Conservation (phyloP, 495 filamentous ascomycete genomes). For the Eremomyces bilateralis region DNA sequence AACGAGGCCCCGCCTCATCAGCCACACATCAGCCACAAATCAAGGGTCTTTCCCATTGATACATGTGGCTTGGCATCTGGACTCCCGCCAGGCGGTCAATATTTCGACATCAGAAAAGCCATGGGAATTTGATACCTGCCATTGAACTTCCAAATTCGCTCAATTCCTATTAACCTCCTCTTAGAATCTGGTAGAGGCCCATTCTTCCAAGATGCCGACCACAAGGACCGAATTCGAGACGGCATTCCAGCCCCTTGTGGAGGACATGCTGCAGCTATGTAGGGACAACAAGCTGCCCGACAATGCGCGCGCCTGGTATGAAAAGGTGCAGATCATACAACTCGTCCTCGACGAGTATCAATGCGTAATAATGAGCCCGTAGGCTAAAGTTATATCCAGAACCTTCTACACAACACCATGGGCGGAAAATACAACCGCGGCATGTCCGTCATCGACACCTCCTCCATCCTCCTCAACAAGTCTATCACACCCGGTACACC, state of each 20-base stretch:
- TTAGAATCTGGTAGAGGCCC: no score
- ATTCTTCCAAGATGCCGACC: slow-evolving; percentile 26
- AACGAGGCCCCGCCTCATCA: no score
- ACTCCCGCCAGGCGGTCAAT: no score
- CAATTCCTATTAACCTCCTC: no score
- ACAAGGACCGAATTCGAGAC: slow-evolving; percentile 70
- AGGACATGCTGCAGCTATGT: slow-evolving; percentile 53
- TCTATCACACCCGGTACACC: slow-evolving; percentile 47
- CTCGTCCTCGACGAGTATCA: background rate
- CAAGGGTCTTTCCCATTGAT: no score
- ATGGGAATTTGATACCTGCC: no score
- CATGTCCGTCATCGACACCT: slow-evolving; percentile 89
- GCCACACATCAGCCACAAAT: no score
- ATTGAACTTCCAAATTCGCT: no score
- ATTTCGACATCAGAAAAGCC: no score
- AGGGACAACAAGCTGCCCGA: slow-evolving; percentile 61
- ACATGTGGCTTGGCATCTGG: no score
- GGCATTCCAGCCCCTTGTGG: slow-evolving; percentile 59
- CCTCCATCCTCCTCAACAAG: slow-evolving; percentile 50
- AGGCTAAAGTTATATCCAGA: slow-evolving; percentile 24
- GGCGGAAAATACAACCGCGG: slow-evolving; percentile 98
- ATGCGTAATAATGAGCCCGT: slow-evolving; percentile 2
- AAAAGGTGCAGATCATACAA: slow-evolving; percentile 34
- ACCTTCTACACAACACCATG: slow-evolving; percentile 59
- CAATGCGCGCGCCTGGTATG: slow-evolving; percentile 69